These are phyloP conservation scores for Pythium utonaiense DNA, from an alignment of 352 stramenopile species.

Conservation along the genomic window DNA sequence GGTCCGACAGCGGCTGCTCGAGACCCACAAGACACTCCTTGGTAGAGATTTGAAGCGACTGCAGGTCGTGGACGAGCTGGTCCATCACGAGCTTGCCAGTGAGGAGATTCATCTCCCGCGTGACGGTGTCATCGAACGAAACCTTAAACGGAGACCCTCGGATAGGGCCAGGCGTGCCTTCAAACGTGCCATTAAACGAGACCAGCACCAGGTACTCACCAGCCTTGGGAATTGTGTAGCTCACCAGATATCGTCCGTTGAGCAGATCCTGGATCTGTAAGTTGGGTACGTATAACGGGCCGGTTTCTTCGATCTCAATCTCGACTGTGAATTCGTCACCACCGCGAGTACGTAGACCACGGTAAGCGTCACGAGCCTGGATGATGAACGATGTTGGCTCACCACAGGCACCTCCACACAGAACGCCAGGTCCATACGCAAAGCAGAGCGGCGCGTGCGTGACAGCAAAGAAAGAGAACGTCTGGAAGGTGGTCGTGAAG, in stretches of 20 bases:
- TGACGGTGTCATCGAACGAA: conserved; percentile 74
- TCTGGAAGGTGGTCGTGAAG: conserved; percentile 93
- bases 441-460: conserved; percentile 85
- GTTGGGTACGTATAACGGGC: conserved; percentile 51
- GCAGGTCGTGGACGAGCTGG: conserved; percentile 62
- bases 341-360: conserved; percentile 82
- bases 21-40: conserved; percentile 68
- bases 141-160: conserved; percentile 89
- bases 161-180: conserved; percentile 81
- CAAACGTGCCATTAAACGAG: conserved; percentile 92
- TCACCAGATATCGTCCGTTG: conserved; percentile 94
- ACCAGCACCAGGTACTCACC: conserved; percentile 88
- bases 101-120: conserved; percentile 77
- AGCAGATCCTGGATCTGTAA: conserved; percentile 80
- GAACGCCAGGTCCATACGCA: conserved; percentile 91
- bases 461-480: conserved; percentile 94
- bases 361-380: conserved; percentile 76
- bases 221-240: conserved; percentile 77
- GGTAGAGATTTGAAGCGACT: conserved; percentile 52
- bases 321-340: conserved; percentile 92
- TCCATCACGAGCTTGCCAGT: conserved; percentile 79
- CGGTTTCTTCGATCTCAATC: conserved; percentile 43
- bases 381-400: conserved; percentile 82
- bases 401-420: conserved; percentile 74
- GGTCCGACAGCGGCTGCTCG: conserved; percentile 61